Conservation (phyloP, 2,329 filamentous ascomycete genomes). For the Curvularia lunata region DNA sequence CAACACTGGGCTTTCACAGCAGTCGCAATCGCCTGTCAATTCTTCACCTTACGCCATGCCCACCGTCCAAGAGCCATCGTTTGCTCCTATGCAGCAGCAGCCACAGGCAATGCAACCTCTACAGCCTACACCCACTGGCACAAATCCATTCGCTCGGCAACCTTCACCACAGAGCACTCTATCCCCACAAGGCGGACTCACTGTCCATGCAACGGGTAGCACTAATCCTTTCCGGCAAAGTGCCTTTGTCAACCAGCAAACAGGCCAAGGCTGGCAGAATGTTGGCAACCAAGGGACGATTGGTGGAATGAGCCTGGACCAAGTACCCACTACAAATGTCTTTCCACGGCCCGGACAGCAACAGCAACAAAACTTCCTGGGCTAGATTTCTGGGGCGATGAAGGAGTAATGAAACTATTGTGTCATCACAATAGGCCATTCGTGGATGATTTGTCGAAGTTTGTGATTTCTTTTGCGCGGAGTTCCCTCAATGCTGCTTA, state of each 20-base stretch:
- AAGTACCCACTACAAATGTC: slow-evolving; percentile 77
- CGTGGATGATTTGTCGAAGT: neutral
- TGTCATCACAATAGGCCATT: slow-evolving; percentile 1
- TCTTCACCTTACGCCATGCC: slow-evolving; percentile 38
- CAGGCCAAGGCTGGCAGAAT: slow-evolving; percentile 87
- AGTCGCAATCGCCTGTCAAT: slow-evolving; percentile 34
- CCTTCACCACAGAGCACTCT: slow-evolving; percentile 49
- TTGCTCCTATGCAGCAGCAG: slow-evolving; percentile 46
- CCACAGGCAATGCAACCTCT: slow-evolving; percentile 39
- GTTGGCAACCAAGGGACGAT: slow-evolving; percentile 75
- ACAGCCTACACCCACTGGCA: slow-evolving; percentile 68
- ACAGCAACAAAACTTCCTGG: slow-evolving; percentile 36
- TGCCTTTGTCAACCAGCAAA: slow-evolving; percentile 85
- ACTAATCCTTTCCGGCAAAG: slow-evolving; percentile 96
- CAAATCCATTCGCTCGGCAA: slow-evolving; percentile 72
- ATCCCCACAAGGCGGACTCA: slow-evolving; percentile 49
- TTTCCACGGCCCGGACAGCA: slow-evolving; percentile 78
- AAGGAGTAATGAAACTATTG: neutral
- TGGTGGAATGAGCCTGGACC: slow-evolving; percentile 74
- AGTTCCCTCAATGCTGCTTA: slow-evolving; percentile 5
- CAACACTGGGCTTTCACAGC: slow-evolving; percentile 38
- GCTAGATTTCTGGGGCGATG: slow-evolving; percentile 21
- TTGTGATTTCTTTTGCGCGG: slow-evolving; percentile 7
- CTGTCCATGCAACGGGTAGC: slow-evolving; percentile 80
- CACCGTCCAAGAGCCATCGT: slow-evolving; percentile 41